phyloP scores from a whole-genome alignment of 345 rosid genomes.

The Gossypium australe region DNA sequence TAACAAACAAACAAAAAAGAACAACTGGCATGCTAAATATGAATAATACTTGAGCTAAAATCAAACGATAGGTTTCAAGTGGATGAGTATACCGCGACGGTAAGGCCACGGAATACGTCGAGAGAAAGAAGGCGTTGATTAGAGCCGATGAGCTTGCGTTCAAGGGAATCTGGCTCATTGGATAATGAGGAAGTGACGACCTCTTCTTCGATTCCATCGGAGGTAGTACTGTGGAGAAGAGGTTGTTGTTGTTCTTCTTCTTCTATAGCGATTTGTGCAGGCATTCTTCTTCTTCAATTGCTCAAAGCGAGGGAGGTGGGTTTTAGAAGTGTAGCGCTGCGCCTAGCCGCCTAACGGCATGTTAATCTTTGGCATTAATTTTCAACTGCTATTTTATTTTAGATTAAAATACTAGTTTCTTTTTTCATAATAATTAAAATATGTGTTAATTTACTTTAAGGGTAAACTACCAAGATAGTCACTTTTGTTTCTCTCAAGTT shows the following conservation, averaged over 20 bases:
- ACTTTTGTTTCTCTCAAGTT: too few relatives aligned
- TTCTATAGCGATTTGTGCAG: constrained; percentile 16
- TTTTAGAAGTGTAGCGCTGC: neutral
- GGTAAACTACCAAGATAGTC: rapidly evolving
- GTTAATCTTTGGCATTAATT: neutral
- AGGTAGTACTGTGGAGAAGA: constrained; percentile 14
- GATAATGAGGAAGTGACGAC: constrained; percentile 17
- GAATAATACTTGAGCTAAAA: neutral
- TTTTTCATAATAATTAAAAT: too few relatives aligned
- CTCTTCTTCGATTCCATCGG: constrained; percentile 9
- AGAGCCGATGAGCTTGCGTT: neutral
- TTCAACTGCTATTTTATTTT: neutral
- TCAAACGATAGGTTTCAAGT: neutral
- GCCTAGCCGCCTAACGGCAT: neutral
- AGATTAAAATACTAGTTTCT: too few relatives aligned
- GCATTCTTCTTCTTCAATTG: neutral
- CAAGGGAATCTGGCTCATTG: constrained; percentile 8
- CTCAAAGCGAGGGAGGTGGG: neutral
- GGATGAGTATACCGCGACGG: constrained; percentile 37
- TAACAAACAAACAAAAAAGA: neutral
- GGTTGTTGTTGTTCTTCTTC: constrained; percentile 21
- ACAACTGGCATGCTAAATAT: neutral
- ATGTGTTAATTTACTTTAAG: too few relatives aligned
- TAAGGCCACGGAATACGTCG: constrained; percentile 59
- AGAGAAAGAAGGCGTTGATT: constrained; percentile 46